These are phyloP conservation scores for Santalum album DNA, from an alignment of 164 flowering plant species.

Conservation along the genomic window DNA sequence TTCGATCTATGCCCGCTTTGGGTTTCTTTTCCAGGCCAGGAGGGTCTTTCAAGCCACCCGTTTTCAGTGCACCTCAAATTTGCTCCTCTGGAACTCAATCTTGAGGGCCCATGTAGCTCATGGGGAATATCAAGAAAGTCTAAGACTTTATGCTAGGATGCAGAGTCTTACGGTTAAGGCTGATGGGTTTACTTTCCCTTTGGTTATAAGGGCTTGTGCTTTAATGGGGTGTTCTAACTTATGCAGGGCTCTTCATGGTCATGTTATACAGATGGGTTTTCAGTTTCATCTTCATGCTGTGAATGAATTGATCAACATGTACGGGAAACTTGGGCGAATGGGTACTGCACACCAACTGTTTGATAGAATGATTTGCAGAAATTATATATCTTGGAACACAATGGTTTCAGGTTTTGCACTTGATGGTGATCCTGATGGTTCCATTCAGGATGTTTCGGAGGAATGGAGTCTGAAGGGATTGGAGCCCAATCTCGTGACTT, in stretches of 20 bases:
- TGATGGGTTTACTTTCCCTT: conserved; percentile 68
- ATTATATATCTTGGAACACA: conserved; percentile 57
- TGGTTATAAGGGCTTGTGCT: conserved; percentile 55
- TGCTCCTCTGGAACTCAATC: conserved; percentile 64
- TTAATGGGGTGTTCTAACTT: conserved; percentile 17
- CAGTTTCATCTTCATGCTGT: conserved; percentile 44
- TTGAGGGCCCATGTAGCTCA: conserved; percentile 46
- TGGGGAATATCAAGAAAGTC: conserved; percentile 27
- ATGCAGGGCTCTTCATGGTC: conserved; percentile 42
- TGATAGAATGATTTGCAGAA: conserved; percentile 68
- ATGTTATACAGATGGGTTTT: conserved; percentile 41
- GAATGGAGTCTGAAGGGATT: conserved; percentile 53
- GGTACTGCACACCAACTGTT: conserved; percentile 37
- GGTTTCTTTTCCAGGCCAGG: conserved; percentile 32
- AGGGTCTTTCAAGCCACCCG: conserved; percentile 32
- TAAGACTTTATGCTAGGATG: conserved; percentile 47
- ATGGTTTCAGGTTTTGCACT: conserved; percentile 55
- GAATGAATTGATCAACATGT: conserved; percentile 57
- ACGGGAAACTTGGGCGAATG: conserved; percentile 50
- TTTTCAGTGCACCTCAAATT: conserved; percentile 16
- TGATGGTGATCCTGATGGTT: conserved; percentile 38
- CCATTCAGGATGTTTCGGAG: conserved; percentile 26
- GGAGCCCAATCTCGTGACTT: conserved; percentile 60
- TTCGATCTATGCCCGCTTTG: conserved; percentile 33
- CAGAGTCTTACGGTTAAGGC: conserved; percentile 23